Percentiles rank a stretch among this genome's conserved stretches.
Conservation (phyloP, 352 stramenopile species). For the Globisporangium okanoganense region DNA sequence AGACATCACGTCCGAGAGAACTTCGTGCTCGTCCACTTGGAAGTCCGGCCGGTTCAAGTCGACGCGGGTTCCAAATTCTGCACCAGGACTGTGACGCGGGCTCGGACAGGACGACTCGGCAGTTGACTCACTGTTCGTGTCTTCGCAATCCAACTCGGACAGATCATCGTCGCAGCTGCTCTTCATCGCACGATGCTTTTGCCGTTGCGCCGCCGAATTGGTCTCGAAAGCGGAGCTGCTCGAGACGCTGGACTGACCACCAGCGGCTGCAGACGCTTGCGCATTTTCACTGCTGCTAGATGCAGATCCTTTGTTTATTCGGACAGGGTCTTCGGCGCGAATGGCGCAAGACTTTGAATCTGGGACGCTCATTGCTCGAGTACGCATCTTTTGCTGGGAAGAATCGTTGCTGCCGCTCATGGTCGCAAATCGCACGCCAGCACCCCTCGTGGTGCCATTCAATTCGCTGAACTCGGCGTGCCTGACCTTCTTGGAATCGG, state of each 20-base stretch:
- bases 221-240: not conserved
- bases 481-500: conserved; percentile 5
- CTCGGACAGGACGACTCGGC: conserved; percentile 71
- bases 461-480: not conserved
- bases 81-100: conserved; percentile 40
- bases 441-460: not conserved
- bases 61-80: conserved; percentile 27
- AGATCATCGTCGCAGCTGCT: conserved; percentile 40
- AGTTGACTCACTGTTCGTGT: conserved; percentile 73
- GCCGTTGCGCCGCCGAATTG: conserved; percentile 1
- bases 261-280: not conserved
- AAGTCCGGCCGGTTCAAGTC: conserved; percentile 11
- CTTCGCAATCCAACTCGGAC: conserved; percentile 58
- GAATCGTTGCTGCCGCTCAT: not conserved
- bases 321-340: conserved; percentile 6
- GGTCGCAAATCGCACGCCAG: conserved; percentile 1
- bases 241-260: not conserved
- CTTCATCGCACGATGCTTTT: conserved; percentile 1
- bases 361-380: conserved; percentile 4
- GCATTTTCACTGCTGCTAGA: not conserved
- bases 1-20: conserved; percentile 46
- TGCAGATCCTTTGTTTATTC: conserved; percentile 4
- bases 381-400: not conserved
- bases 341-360: conserved; percentile 6
- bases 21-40: conserved; percentile 41